Evolutionary conservation across 2,329 filamentous ascomycete species (phyloP).

Genomic region (Penicillium paneum): DNA sequence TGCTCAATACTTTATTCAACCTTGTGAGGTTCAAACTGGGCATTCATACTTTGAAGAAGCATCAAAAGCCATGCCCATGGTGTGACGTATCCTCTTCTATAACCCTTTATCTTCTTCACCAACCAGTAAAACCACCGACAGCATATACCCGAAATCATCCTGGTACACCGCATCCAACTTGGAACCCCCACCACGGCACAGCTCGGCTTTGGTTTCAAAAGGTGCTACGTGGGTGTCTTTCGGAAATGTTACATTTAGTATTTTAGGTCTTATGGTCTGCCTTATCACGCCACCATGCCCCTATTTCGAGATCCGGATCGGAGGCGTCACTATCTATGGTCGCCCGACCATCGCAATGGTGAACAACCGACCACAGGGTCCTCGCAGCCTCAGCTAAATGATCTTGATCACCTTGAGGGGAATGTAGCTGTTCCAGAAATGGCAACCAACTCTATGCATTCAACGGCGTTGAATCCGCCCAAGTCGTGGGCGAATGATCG

Average conservation of each 20-base stretch:
- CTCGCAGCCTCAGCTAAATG: conserved; percentile 15
- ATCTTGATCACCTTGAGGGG: conserved; percentile 4
- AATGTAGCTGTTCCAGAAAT: conserved; percentile 14
- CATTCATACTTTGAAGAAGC: background rate
- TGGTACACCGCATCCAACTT: conserved; percentile 22
- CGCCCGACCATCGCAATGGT: conserved; percentile 18
- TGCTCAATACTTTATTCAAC: background rate
- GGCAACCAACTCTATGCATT: conserved; percentile 9
- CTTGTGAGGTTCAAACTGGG: background rate
- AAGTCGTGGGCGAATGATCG: conserved; percentile 52
- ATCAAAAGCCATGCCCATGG: background rate
- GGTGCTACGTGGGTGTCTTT: conserved; percentile 12
- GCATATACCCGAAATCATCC: conserved; percentile 15
- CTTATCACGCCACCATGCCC: conserved; percentile 31
- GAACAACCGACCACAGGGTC: conserved; percentile 14
- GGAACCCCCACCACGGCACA: conserved; percentile 17
- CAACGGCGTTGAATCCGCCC: conserved; percentile 16
- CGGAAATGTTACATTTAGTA: conserved; percentile 27
- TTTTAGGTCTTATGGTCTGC: conserved; percentile 15
- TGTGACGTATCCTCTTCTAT: background rate
- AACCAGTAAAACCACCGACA: conserved; percentile 14
- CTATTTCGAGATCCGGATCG: conserved; percentile 36
- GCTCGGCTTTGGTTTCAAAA: conserved; percentile 10
- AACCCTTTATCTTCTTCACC: conserved; percentile 13
- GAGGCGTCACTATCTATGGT: conserved; percentile 28